phyloP scores from a whole-genome alignment of 202 grass and related monocot species.

The Zoysia matrella region DNA sequence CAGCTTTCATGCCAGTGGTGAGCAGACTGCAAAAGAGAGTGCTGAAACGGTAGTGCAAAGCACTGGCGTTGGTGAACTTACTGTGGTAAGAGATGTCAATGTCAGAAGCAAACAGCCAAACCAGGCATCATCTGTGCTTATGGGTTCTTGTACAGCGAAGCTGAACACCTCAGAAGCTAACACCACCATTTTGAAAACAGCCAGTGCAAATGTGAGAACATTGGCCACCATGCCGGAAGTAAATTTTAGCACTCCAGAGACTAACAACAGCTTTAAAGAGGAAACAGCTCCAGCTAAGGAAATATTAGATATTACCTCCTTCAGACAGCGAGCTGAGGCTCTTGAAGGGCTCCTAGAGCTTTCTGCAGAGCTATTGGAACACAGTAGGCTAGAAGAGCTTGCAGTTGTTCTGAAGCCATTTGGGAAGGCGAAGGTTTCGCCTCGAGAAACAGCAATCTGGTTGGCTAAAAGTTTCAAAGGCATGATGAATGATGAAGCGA shows the following conservation, averaged over 20 bases:
- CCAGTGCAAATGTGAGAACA: constrained; percentile 54
- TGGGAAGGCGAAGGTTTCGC: constrained; percentile 96
- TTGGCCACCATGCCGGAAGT: constrained; percentile 17
- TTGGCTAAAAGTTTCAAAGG: constrained; percentile 97
- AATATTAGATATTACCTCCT: constrained; percentile 87
- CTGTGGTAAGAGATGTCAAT: constrained; percentile 49
- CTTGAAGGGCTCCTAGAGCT: constrained; percentile 96
- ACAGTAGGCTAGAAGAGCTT: constrained; percentile 80
- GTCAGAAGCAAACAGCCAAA: constrained; percentile 56
- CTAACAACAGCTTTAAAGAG: not conserved
- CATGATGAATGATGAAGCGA: constrained; percentile 88
- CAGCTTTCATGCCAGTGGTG: constrained; percentile 56
- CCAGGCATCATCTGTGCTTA: constrained; percentile 39
- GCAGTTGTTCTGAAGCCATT: constrained; percentile 93
- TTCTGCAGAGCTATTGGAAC: constrained; percentile 84
- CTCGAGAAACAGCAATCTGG: constrained; percentile 95
- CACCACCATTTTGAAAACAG: constrained; percentile 34
- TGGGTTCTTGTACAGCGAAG: constrained; percentile 47
- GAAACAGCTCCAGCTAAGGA: constrained; percentile 64
- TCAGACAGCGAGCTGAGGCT: constrained; percentile 92
- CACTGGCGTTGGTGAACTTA: constrained; percentile 36
- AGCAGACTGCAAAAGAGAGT: constrained; percentile 46
- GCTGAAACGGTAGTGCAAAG: constrained; percentile 46
- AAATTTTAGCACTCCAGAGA: constrained; percentile 46
- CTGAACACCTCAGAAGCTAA: constrained; percentile 51